These are phyloP conservation scores for Lachnellula hyalina DNA, from an alignment of 2,329 filamentous ascomycete genomes.

Conservation along the genomic window DNA sequence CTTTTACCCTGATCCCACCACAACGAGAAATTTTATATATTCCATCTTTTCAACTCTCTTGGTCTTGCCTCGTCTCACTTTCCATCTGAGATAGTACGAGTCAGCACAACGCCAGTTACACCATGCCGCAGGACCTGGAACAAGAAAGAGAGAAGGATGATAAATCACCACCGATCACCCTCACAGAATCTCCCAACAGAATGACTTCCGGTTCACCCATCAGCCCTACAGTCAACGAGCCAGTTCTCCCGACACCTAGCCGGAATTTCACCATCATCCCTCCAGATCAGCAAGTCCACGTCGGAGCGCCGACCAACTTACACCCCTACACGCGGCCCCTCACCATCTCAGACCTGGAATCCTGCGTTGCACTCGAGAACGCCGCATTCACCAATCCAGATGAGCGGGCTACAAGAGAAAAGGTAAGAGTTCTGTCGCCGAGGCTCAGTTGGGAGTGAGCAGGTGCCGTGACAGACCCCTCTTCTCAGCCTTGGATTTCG, in stretches of 20 bases:
- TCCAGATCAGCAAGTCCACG: conserved; percentile 18
- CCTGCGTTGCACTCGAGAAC: conserved; percentile 50
- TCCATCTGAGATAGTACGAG: background rate
- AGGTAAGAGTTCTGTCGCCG: conserved; percentile 37
- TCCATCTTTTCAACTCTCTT: background rate
- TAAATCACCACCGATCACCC: conserved; percentile 4
- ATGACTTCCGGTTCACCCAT: conserved; percentile 2
- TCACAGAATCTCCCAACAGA: conserved; percentile 7
- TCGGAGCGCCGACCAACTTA: conserved; percentile 45
- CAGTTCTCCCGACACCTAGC: background rate
- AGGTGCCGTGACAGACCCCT: conserved; percentile 10
- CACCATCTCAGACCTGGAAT: conserved; percentile 59
- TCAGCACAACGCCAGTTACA: background rate
- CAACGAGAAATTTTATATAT: too few species aligned
- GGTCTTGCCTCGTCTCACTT: background rate
- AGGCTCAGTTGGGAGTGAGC: background rate
- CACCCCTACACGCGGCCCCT: conserved; percentile 72
- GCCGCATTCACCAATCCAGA: conserved; percentile 46
- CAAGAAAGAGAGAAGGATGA: background rate
- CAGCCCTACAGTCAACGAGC: background rate
- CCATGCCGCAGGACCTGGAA: background rate
- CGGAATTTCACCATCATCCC: conserved; percentile 6
- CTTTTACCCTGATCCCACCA: background rate
- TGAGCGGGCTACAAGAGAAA: conserved; percentile 48
- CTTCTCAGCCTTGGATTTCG: background rate